Percentiles rank a stretch among this genome's conserved stretches.
Conservation (phyloP, 2,329 filamentous ascomycete species). For the Mariannaea elegans region DNA sequence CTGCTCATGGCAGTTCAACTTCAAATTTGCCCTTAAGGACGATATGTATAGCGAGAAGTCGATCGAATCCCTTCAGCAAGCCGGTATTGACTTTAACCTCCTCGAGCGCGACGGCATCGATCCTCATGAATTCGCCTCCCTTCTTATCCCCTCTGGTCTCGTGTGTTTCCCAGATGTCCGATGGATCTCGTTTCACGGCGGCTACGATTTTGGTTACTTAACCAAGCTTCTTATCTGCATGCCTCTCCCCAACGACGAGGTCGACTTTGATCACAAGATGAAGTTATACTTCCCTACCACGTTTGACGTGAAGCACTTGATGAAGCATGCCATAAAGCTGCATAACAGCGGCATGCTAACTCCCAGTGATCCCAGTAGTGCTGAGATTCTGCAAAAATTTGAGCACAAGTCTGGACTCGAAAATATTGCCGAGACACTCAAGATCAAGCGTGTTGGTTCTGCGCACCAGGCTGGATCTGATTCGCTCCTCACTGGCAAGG, state of each 20-base stretch:
- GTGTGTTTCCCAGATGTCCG: constrained; percentile 87
- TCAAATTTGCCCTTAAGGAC: constrained; percentile 90
- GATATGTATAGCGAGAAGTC: constrained; percentile 99
- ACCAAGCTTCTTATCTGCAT: constrained; percentile 91
- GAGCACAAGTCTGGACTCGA: constrained; percentile 92
- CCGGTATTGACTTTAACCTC: constrained; percentile 89
- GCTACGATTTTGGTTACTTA: constrained; percentile 97
- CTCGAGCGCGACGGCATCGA: constrained; percentile 92
- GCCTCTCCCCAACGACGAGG: constrained; percentile 86
- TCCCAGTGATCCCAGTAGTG: constrained; percentile 69
- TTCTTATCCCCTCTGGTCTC: constrained; percentile 91
- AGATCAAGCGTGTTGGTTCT: constrained; percentile 85
- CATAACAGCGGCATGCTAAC: constrained; percentile 71
- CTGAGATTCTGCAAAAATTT: constrained; percentile 82
- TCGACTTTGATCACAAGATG: constrained; percentile 87
- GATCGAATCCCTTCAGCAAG: constrained; percentile 88
- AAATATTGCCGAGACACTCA: constrained; percentile 91
- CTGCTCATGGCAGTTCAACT: constrained; percentile 99
- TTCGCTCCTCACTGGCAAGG: constrained; percentile 88
- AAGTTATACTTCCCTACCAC: constrained; percentile 92
- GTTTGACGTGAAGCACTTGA: constrained; percentile 96
- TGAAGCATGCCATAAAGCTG: constrained; percentile 84
- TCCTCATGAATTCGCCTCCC: constrained; percentile 84
- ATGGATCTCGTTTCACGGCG: constrained; percentile 98
- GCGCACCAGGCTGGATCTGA: constrained; percentile 95